Evolutionary conservation across 2,329 filamentous ascomycete species (phyloP).

Genomic region (Teratosphaeria viscida): DNA sequence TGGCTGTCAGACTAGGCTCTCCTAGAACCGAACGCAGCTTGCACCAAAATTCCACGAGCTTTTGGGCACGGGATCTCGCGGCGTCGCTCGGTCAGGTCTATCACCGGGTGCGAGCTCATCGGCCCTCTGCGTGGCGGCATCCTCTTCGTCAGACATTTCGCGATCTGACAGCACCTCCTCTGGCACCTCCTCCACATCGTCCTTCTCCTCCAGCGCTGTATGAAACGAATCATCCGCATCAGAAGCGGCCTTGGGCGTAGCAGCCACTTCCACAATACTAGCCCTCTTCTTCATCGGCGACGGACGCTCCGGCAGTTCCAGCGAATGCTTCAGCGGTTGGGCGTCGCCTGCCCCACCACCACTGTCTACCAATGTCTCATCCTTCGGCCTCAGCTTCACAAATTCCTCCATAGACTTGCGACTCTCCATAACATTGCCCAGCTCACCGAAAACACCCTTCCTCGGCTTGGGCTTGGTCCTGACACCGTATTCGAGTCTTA

Average conservation of each 20-base stretch:
- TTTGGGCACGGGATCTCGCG: background rate
- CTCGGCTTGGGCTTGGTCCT: conserved; percentile 44
- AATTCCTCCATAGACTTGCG: background rate
- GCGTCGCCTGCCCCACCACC: background rate
- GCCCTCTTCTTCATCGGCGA: background rate
- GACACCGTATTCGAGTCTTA: conserved; percentile 60
- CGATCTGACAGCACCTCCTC: background rate
- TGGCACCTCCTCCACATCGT: background rate
- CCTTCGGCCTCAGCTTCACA: background rate
- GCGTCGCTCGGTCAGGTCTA: background rate
- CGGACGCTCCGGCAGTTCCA: background rate
- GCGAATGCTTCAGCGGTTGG: background rate
- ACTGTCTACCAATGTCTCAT: background rate
- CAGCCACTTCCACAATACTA: background rate
- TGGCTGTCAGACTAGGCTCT: background rate
- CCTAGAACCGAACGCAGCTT: background rate
- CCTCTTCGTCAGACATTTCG: background rate
- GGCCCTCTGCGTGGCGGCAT: background rate
- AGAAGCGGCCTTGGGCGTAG: background rate
- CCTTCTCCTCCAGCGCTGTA: background rate
- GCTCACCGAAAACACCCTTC: conserved; percentile 18
- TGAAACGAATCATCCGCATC: background rate
- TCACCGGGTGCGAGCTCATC: background rate
- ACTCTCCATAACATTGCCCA: background rate
- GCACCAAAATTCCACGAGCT: background rate